A percentile compares a stretch with the other conserved stretches of the same genome.
These are phyloP conservation scores for Colletotrichum melonis DNA, from an alignment of 2,329 filamentous ascomycete species.

Conservation along the genomic window DNA sequence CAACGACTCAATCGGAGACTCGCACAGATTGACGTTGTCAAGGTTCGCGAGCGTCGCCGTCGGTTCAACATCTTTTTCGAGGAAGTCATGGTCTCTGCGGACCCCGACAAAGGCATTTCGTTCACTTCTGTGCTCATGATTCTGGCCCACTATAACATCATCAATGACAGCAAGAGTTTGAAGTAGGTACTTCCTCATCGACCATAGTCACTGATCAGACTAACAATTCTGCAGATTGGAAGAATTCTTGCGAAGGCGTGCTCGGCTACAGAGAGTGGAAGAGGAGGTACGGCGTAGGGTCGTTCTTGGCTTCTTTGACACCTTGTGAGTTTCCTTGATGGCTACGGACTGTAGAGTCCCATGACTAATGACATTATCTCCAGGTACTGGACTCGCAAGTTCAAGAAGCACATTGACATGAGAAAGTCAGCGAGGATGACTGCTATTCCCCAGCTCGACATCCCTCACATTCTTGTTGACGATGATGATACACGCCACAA, in stretches of 20 bases:
- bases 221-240: conserved; percentile 72
- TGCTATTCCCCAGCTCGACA: conserved; percentile 79
- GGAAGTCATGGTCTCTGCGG: conserved; percentile 93
- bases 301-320: conserved; percentile 96
- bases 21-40: conserved; percentile 76
- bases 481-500: conserved; percentile 60
- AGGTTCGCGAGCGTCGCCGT: conserved; percentile 79
- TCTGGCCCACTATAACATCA: conserved; percentile 97
- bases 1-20: conserved; percentile 80
- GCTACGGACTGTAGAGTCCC: conserved; percentile 33
- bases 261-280: conserved; percentile 91
- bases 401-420: conserved; percentile 78
- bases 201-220: not conserved
- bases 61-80: conserved; percentile 97
- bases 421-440: conserved; percentile 83
- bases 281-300: conserved; percentile 92
- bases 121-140: conserved; percentile 96
- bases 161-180: conserved; percentile 96
- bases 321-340: conserved; percentile 65
- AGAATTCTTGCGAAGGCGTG: conserved; percentile 91
- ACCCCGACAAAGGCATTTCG: conserved; percentile 88
- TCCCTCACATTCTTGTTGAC: conserved; percentile 92
- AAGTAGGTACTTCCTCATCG: conserved; percentile 61
- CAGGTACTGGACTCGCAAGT: conserved; percentile 84
- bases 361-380: conserved; percentile 11